Conservation (phyloP, 2,329 filamentous ascomycete genomes). For the Tolypocladium ovalisporum region DNA sequence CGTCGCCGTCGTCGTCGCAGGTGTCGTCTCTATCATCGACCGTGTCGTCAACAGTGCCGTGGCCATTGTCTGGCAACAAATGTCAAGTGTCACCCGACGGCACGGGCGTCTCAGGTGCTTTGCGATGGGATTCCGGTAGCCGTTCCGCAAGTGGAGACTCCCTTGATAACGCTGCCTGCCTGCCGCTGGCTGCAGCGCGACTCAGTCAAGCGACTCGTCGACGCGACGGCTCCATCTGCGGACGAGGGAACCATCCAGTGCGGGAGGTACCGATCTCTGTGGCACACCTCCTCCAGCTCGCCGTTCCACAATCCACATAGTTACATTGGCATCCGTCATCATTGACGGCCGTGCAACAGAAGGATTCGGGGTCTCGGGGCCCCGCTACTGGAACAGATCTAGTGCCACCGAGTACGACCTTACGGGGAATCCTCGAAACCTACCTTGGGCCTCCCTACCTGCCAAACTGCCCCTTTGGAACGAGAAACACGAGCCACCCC, state of each 20-base stretch:
- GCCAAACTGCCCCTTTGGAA: too few species aligned
- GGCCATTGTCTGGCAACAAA: not conserved
- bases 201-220: not conserved
- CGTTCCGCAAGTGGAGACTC: not conserved
- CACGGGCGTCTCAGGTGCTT: not conserved
- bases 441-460: not conserved
- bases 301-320: not conserved
- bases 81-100: not conserved
- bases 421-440: not conserved
- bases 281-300: not conserved
- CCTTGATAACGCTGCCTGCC: not conserved
- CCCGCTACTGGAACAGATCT: not conserved
- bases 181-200: not conserved
- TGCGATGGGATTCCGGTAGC: not conserved
- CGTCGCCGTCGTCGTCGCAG: not conserved
- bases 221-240: not conserved
- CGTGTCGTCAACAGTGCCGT: not conserved
- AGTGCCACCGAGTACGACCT: not conserved
- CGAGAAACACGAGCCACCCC: too few species aligned
- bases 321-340: not conserved
- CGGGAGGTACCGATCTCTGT: not conserved
- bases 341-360: not conserved
- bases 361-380: not conserved
- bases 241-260: not conserved
- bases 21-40: not conserved